Evolutionary conservation across 2,329 filamentous ascomycete genomes (phyloP), one percentile per base, ranked within the genome.

Genomic region (Elsinoe perseae): DNA sequence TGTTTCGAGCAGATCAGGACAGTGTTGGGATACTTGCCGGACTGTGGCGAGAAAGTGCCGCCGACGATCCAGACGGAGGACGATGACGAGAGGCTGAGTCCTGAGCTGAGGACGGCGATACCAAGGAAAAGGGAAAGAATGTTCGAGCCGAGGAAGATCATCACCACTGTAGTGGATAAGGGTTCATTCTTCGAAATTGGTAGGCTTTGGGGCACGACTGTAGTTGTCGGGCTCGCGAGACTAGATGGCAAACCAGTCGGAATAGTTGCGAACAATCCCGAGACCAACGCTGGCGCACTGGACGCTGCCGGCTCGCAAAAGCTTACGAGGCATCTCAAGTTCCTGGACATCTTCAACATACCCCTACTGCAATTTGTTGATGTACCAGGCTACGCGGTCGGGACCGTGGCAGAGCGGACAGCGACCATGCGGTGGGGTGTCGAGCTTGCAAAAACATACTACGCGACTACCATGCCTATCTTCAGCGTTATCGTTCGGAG

Each of bases 391-490:
- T 85, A 84, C 60, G 81, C 82, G 0, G 81, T 85, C 42, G 82
- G 82, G 0, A 84, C 82, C 0, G 74, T 79, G 0, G 82, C 82
- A 2, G 82, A 85, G 65, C 73, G 81, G 12, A 78, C 75, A 3
- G 82, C 81, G 10, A 84, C 81, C 0, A 85, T 85, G 82, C 74
- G 81, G 53, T 82, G 81, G 70, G 82, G 82, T 0, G 74, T 85
- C 3, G 77, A 80, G 44, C 74, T 85, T 1, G 80, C 78, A 4
- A 79, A 79, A 56, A 75, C 81, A 0, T 85, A 85, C 64, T 84
- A 79, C 64, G 77, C 77, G 20, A 84, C 81, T 0, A 84, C 81
- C 0, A 79, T 77, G 55, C 80, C 82, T 0, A 75, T 86, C 2
- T 85, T 85, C 69, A 80, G 72, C 56, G 79, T 85, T n/a, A 74